Base-by-base conservation (phyloP, 2,329 filamentous ascomycete species). In the Cladophialophora chaetospira region DNA sequence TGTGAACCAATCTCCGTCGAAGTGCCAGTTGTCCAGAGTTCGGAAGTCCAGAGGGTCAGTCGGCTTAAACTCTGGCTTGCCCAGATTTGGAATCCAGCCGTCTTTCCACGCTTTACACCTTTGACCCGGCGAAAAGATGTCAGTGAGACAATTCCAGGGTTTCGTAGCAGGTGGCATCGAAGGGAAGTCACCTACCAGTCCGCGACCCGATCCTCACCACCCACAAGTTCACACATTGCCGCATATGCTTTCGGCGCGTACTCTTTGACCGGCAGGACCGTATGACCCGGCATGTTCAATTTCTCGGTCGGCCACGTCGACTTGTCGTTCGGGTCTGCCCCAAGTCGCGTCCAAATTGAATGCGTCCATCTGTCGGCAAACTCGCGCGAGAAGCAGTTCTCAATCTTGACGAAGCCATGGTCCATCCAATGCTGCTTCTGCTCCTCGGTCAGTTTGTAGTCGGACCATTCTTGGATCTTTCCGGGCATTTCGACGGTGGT, bases 1-100 rank as follows among this genome's bases (percentile, higher is more conserved):
- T 3, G 86, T 78, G 68, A 89, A 89, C 70, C 88, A 88, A 64
- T 89, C 86, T 5, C 86, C 86, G 69, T 88, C 86, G 19, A 87
- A 83, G 69, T 88, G 86, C 86, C 86, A 88, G 26, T 75, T 75
- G 8, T 75, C 66, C 21, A 87, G 72, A 0, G 82, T 76, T 46
- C 78, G 74, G 0, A 83, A 83, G 31, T 75, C 70, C 2, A 79
- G 69, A 5, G 4, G n/a, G 5, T 77, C 74, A 42, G 74, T 75
- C 3, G 79, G 78, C 58, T 82, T 79, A 44, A 72, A 73, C 46
- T 80, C 77, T 0, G 77, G 67, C 1, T 77, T 82, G 8, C 87
- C 86, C 4, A 89, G 77, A 70, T 88, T 89, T 38, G 88, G 84
- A 64, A 89, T 88, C 53, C 88, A 79, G 3, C 79, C 79, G 72